phyloP scores from a whole-genome alignment of 257 asterid genomes.

The Nicotiana sylvestris region DNA sequence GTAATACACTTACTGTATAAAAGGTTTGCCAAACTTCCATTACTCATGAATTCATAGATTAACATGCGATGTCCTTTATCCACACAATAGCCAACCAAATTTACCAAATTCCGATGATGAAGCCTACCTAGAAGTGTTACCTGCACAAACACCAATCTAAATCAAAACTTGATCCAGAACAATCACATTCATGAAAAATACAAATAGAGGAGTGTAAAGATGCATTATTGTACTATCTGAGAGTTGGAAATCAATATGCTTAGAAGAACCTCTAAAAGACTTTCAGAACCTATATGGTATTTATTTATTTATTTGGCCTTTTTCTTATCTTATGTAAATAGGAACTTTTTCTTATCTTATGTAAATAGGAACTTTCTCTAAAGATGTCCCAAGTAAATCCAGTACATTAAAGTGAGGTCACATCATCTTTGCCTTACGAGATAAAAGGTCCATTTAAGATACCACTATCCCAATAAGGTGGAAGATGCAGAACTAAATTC shows the following conservation, averaged over 20 bases:
- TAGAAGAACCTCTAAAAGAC: background rate
- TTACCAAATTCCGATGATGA: conserved; percentile 94
- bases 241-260: background rate
- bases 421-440: background rate
- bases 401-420: background rate
- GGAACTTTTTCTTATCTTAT: background rate
- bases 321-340: background rate
- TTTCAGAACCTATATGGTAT: background rate
- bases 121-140: conserved; percentile 90
- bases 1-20: conserved; percentile 58
- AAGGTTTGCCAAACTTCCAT: conserved; percentile 90
- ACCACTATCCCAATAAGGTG: background rate
- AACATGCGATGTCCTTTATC: conserved; percentile 89
- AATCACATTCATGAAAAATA: background rate
- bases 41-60: conserved; percentile 90
- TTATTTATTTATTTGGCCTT: background rate
- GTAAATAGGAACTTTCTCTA: background rate
- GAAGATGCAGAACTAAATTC: background rate
- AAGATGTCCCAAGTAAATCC: background rate
- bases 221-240: background rate
- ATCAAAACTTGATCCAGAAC: background rate
- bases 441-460: background rate
- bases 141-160: conserved; percentile 37
- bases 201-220: background rate
- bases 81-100: conserved; percentile 91